phyloP scores from a whole-genome alignment of 257 asterid species.

The Gentiana straminea region DNA sequence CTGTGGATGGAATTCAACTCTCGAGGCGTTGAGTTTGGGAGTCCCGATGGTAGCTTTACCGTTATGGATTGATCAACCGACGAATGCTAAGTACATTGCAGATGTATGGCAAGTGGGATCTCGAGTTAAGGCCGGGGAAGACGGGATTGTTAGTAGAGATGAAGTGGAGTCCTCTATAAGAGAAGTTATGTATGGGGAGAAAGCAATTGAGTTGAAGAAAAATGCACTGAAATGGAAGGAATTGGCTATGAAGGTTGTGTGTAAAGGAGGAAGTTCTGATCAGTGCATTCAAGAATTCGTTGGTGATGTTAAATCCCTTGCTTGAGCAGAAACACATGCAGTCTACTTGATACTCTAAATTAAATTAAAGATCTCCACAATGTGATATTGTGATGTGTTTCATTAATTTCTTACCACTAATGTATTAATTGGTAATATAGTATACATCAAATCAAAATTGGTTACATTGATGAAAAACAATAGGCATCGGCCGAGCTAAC shows the following conservation, averaged over 20 bases:
- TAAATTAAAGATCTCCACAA: no score
- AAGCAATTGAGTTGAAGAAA: slow-evolving; percentile 8
- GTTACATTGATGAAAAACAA: no score
- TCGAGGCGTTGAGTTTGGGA: slow-evolving; percentile 22
- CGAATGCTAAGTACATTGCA: slow-evolving; percentile 18
- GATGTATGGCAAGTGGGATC: slow-evolving; percentile 19
- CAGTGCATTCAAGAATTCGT: slow-evolving; percentile 19
- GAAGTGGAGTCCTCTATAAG: slow-evolving; percentile 13
- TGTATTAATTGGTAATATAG: no score
- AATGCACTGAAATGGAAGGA: slow-evolving; percentile 19
- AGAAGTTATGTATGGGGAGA: slow-evolving; percentile 16
- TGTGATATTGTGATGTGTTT: no score
- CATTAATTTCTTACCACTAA: no score
- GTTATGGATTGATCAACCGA: slow-evolving; percentile 22
- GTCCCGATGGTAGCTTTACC: slow-evolving; percentile 25
- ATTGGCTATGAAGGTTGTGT: slow-evolving; percentile 21
- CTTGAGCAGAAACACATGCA: background rate
- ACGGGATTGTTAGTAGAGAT: slow-evolving; percentile 7
- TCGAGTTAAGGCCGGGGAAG: slow-evolving; percentile 7
- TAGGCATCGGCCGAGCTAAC: no score
- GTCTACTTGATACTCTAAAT: no score
- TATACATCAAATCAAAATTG: no score
- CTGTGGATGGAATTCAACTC: slow-evolving; percentile 26
- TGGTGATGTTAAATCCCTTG: background rate
- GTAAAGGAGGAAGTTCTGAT: slow-evolving; percentile 26